Evolutionary conservation across 2,329 filamentous ascomycete species (phyloP).

Genomic region (Talaromyces islandicus): DNA sequence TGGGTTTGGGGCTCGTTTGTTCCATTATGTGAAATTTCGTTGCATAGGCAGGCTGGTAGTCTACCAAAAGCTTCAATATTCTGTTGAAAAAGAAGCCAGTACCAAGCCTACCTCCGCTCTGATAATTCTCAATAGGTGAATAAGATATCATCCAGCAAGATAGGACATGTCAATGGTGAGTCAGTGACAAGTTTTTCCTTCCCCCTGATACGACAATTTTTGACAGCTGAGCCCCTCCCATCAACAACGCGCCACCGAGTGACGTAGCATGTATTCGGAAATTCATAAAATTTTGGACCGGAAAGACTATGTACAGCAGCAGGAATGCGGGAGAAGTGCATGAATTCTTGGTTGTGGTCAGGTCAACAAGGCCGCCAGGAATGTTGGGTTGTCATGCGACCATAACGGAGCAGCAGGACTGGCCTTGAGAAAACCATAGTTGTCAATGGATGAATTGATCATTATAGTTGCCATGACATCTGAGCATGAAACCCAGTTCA

Average conservation of each 20-base stretch:
- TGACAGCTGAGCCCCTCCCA: neutral
- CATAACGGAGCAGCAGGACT: neutral
- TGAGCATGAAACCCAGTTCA: neutral
- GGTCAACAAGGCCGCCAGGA: neutral
- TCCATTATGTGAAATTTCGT: neutral
- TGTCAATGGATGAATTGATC: too few relatives aligned
- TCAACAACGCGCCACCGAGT: neutral
- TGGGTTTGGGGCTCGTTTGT: neutral
- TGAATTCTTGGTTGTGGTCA: neutral
- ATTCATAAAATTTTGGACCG: neutral
- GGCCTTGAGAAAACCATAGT: neutral
- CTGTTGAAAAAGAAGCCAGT: neutral
- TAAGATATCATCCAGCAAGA: neutral
- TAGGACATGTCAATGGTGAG: neutral
- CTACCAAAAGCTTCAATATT: neutral
- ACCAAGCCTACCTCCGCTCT: too few relatives aligned
- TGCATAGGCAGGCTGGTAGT: neutral
- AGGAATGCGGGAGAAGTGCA: neutral
- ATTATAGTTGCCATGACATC: neutral
- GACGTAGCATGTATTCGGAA: neutral
- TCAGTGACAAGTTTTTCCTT: neutral
- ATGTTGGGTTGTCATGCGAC: neutral
- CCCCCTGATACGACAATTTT: neutral
- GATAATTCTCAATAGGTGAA: neutral
- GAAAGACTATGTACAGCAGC: neutral